Evolutionary conservation across 2,329 filamentous ascomycete species (phyloP).

Genomic region (Fusarium hainanense): DNA sequence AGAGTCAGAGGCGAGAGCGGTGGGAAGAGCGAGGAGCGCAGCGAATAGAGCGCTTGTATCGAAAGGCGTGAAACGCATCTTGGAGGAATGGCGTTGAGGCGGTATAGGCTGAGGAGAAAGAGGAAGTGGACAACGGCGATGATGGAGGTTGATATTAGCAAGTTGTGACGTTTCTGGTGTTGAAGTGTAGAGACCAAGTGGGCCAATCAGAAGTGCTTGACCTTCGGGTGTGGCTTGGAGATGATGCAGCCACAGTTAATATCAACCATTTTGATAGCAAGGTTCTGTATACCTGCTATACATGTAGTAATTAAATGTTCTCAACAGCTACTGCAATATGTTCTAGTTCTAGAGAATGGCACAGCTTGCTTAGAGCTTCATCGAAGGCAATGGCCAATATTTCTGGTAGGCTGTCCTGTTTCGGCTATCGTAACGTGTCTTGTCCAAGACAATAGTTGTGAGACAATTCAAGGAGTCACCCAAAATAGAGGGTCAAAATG

Average conservation of each 20-base stretch:
- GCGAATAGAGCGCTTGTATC: constrained; percentile 50
- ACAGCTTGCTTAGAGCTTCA: background rate
- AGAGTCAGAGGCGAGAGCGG: constrained; percentile 47
- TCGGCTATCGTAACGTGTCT: background rate
- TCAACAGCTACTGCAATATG: background rate
- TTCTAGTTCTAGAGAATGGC: too few species aligned
- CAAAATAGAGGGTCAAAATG: background rate
- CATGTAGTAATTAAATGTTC: background rate
- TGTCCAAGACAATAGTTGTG: background rate
- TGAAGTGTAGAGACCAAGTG: constrained; percentile 38
- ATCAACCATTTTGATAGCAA: constrained; percentile 1
- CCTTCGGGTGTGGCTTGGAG: constrained; percentile 33
- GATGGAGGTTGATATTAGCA: constrained; percentile 23
- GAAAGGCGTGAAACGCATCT: constrained; percentile 52
- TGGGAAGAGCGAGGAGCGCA: constrained; percentile 51
- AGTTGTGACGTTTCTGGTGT: constrained; percentile 37
- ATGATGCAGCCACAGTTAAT: constrained; percentile 32
- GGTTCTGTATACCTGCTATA: background rate
- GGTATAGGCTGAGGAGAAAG: background rate
- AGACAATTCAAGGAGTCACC: background rate
- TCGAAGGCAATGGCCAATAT: background rate
- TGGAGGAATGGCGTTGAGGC: background rate
- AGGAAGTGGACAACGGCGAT: background rate
- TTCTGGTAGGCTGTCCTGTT: background rate
- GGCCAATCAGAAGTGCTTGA: constrained; percentile 34